Base-by-base conservation (phyloP, 306 rosid species). In the Dryas drummondii region DNA sequence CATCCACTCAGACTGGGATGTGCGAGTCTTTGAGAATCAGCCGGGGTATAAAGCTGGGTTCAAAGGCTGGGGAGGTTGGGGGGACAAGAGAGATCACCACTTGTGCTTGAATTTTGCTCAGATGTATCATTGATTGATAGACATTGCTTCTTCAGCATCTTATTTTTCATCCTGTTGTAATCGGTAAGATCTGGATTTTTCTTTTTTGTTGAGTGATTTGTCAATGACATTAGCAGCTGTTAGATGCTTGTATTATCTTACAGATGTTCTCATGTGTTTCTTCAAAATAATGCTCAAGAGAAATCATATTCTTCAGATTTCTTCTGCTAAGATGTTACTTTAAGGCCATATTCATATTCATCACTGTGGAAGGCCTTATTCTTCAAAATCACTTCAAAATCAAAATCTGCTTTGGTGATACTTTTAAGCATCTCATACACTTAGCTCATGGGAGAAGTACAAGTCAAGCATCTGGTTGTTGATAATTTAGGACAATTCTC, bases 61-160 rank as follows among this genome's bases (percentile, higher is more conserved):
- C 83, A 86, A 85, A 80, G 99, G 99, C 48, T 92, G 98, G 99
- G 99, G 99, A 13, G 99, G 99, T 41, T 96, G 99, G 99, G 98
- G 99, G 1, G 99, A 96, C 56, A 66, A 84, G 71, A 81, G 99
- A 83, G 98, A 96, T 73, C 94, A 86, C 51, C 77, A 60, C 41
- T 85, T 96, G 75, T 96, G 99, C 83, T 74, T 92, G 82, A 80
- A 82, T 80, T 96, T 96, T 72, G 87, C 97, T 61, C 84, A 49
- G 53, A 89, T 92, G 92, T 90, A 96, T 87, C 82, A 60, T 77
- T 72, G 84, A 76, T 68, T 19, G 37, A 63, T 6, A 55, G 59
- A 40, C 75, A 62, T 79, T 47, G 49, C 82, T 55, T 74, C 82
- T 32, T 71, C 76, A 4, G 5, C 16, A 50, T 58, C 58, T 56